phyloP scores from a whole-genome alignment of 768 basidiomycete genomes.

The Boletus vermiculosoides region DNA sequence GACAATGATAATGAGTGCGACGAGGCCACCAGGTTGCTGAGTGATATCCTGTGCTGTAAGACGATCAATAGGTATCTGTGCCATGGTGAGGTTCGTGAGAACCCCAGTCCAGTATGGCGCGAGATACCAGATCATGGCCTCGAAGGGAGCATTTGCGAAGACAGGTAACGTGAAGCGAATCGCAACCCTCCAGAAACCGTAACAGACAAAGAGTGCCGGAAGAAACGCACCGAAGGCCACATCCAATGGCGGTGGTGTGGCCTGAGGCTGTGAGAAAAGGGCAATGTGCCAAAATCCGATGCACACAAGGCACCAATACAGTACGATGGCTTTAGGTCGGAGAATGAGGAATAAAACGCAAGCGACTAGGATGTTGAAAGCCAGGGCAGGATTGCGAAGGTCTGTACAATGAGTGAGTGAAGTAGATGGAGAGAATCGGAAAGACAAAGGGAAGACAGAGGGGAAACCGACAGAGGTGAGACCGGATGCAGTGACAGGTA shows the following conservation, averaged over 20 bases:
- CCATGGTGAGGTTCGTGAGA: conserved; percentile 68
- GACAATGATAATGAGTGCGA: conserved; percentile 65
- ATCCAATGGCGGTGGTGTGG: conserved; percentile 65
- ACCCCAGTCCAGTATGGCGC: conserved; percentile 78
- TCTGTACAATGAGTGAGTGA: conserved; percentile 66
- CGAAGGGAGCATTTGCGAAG: conserved; percentile 67
- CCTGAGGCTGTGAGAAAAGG: conserved; percentile 73
- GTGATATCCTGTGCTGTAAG: conserved; percentile 68
- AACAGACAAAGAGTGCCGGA: conserved; percentile 73
- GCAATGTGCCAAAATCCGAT: conserved; percentile 85
- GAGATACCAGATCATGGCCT: conserved; percentile 71
- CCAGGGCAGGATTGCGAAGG: conserved; percentile 65
- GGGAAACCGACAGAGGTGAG: conserved; percentile 74
- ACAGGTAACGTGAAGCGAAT: conserved; percentile 72
- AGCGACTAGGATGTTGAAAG: conserved; percentile 68
- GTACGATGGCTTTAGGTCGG: conserved; percentile 64
- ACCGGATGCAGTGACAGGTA: conserved; percentile 57
- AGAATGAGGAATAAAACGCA: conserved; percentile 69
- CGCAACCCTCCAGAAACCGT: conserved; percentile 75
- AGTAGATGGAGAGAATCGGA: conserved; percentile 49
- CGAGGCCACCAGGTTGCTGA: conserved; percentile 64
- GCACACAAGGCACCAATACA: conserved; percentile 77
- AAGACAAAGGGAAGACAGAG: conserved; percentile 71
- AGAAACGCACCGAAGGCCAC: conserved; percentile 76
- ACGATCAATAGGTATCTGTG: conserved; percentile 72